Base-by-base conservation (phyloP, 306 rosid species). In the Aeschynomene evenia region DNA sequence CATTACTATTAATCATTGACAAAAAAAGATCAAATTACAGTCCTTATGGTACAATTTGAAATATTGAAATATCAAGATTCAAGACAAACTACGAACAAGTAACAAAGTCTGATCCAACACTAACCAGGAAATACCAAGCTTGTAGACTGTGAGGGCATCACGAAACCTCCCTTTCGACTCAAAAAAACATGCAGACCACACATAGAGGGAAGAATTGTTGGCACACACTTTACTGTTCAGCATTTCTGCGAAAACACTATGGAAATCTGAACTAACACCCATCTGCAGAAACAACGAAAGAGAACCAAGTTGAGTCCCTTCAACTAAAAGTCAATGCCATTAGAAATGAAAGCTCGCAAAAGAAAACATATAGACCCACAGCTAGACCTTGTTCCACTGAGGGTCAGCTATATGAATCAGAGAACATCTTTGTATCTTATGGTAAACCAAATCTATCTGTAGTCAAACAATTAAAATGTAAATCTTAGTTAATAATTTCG, bases 61-160 rank as follows among this genome's bases (percentile, higher is more conserved):
- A 72, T 46, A 39, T 49, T 28, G 31, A 28, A 28, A 28, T 28
- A 28, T 2, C 31, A 3, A 28, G 31, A 28, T 28, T 28, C 70
- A 46, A 73, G 60, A 46, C 58, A 62, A 37, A 28, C 64, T 54
- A 46, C 58, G 55, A 37, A 28, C 64, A 63, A 14, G 80, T 20
- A 63, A 40, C 1, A 46, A 21, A 71, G 9, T 63, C 50, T 57
- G 33, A 68, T n/a, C 9, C 16, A 71, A 50, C 45, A 79, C 63
- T 57, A 33, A 93, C 98, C 96, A 90, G 77, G 24, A 60, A 70
- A 85, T 71, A 50, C 92, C 98, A 75, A 84, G 87, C 66, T 88
- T 70, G 58, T 93, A 93, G 78, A 88, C 68, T 24, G 69, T 77
- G 50, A 77, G 73, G 9, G 98, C 98, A 43, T 94, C 85, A 1